A percentile compares a stretch with the other conserved stretches of the same genome.
phyloP scores from a whole-genome alignment of 1,284 basidiomycete species.

The Moniliophthora roreri region DNA sequence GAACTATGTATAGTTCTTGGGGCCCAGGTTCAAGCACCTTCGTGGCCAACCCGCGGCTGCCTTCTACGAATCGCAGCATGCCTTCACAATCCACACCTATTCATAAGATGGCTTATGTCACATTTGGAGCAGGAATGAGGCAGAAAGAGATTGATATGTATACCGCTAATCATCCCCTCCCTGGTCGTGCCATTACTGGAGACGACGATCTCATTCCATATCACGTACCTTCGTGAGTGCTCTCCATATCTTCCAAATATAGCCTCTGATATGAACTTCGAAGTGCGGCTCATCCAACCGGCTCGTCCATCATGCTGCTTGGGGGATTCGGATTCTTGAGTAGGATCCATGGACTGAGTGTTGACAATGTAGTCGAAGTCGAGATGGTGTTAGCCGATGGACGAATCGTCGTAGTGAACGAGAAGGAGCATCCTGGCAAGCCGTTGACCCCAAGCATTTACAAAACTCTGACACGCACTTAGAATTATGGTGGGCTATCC shows the following conservation, averaged over 20 bases:
- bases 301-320: constrained; percentile 81
- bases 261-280: constrained; percentile 14
- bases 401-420: constrained; percentile 67
- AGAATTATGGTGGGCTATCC: constrained; percentile 90
- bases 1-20: constrained; percentile 32
- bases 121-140: constrained; percentile 79
- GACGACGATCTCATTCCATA: constrained; percentile 66
- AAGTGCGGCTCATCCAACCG: constrained; percentile 74
- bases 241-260: constrained; percentile 7
- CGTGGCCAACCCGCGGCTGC: constrained; percentile 33
- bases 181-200: constrained; percentile 51
- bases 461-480: not conserved
- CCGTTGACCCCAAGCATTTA: constrained; percentile 4
- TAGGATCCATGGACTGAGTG: constrained; percentile 79
- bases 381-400: constrained; percentile 85
- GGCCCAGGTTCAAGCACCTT: constrained; percentile 30
- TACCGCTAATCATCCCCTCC: constrained; percentile 69
- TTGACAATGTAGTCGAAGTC: constrained; percentile 84
- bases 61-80: constrained; percentile 35
- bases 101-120: constrained; percentile 71
- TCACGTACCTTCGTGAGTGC: constrained; percentile 76
- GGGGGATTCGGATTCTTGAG: constrained; percentile 91
- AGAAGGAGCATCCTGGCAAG: constrained; percentile 64
- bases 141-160: constrained; percentile 83
- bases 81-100: constrained; percentile 52